phyloP scores from a whole-genome alignment of 2,329 filamentous ascomycete genomes.

The Talaromyces sp. region DNA sequence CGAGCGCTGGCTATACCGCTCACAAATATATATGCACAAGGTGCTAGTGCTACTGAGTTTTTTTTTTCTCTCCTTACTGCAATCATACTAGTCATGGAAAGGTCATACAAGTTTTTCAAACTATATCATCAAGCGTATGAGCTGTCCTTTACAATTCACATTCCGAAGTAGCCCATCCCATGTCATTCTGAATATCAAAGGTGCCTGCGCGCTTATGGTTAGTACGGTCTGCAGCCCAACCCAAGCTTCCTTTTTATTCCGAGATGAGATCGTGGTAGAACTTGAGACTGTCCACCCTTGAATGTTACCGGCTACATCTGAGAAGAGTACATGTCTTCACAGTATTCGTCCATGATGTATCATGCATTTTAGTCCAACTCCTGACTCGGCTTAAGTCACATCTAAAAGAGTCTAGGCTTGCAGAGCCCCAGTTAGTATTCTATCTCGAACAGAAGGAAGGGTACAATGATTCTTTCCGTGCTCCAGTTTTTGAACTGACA shows the following conservation, averaged over 20 bases:
- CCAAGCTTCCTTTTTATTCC: conserved; percentile 16
- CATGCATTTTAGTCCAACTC: background rate
- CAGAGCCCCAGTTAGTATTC: background rate
- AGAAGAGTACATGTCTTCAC: background rate
- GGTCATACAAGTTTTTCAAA: background rate
- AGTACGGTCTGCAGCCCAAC: conserved; percentile 8
- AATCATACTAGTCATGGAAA: conserved; percentile 12
- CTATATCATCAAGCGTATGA: conserved; percentile 10
- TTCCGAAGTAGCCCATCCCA: background rate
- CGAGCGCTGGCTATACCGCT: conserved; percentile 5
- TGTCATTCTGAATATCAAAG: background rate
- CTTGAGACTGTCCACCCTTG: background rate
- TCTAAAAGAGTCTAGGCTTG: background rate
- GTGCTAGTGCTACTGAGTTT: background rate
- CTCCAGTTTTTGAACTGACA: background rate
- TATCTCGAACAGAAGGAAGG: background rate
- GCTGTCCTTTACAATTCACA: conserved; percentile 9
- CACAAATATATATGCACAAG: conserved; percentile 2
- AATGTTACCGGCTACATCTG: background rate
- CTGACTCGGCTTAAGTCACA: conserved; percentile 1
- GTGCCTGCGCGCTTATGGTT: background rate
- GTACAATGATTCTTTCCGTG: background rate
- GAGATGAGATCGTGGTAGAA: conserved; percentile 15
- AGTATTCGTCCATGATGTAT: background rate
- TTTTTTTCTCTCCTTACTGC: background rate